These are phyloP conservation scores for Nicotiana tomentosiformis DNA, from an alignment of 257 asterid species.

Conservation along the genomic window DNA sequence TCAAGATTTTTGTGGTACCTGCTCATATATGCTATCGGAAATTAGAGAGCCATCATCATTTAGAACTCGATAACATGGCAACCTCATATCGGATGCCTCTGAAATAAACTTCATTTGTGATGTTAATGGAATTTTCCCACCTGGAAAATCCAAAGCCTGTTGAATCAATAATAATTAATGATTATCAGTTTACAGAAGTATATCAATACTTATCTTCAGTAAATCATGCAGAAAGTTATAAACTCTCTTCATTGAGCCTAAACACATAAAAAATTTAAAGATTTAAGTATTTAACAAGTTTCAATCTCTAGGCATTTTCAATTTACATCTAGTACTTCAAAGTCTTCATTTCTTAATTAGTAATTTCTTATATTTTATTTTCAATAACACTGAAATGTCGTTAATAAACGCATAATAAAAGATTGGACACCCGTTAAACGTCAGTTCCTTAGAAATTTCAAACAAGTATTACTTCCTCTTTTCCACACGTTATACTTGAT, in stretches of 20 bases:
- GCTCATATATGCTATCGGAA: slow-evolving; percentile 37
- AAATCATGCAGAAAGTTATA: not conserved
- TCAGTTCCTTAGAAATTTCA: no score
- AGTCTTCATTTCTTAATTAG: not conserved
- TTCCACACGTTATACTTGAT: no score
- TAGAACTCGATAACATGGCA: slow-evolving; percentile 83
- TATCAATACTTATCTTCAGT: not conserved
- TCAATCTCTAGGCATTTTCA: not conserved
- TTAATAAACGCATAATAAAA: no score
- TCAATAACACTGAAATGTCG: not conserved
- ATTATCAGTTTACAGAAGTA: not conserved
- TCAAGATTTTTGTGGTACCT: slow-evolving; percentile 29
- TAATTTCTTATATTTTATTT: no score
- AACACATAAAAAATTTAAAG: not conserved
- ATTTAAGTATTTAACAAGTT: no score
- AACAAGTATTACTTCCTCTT: no score
- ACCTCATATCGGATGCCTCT: slow-evolving; percentile 49
- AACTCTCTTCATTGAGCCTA: not conserved
- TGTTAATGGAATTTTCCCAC: slow-evolving; percentile 68
- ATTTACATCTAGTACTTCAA: no score
- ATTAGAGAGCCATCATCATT: slow-evolving; percentile 61
- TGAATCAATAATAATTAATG: not conserved
- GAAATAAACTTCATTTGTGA: slow-evolving; percentile 57
- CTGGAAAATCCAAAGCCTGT: slow-evolving; percentile 77
- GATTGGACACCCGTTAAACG: no score